A percentile compares a stretch with the other conserved stretches of the same genome.
Evolutionary conservation across 108 stramenopile genomes (phyloP).

Genomic region (Mediolabrus comicus): DNA sequence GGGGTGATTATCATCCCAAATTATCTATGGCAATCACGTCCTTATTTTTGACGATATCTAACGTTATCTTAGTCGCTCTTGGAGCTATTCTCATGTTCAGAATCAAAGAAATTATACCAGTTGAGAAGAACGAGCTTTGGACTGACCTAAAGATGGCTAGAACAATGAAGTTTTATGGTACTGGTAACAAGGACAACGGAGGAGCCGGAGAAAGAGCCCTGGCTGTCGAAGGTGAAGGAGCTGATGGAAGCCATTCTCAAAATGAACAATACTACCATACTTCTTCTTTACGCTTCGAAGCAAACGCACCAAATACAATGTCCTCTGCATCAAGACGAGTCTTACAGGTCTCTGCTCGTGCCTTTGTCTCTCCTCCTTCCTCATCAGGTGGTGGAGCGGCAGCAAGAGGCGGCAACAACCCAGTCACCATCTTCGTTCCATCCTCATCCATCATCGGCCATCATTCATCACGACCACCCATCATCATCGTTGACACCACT

Average conservation of each 20-base stretch:
- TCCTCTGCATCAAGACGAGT: conserved; percentile 2
- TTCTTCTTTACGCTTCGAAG: no score
- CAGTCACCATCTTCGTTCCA: conserved; percentile 65
- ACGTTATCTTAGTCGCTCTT: conserved; percentile 14
- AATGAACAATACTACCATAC: no score
- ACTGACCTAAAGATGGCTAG: conserved; percentile 26
- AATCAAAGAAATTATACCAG: conserved; percentile 32
- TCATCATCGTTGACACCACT: conserved; percentile 1
- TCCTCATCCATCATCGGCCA: not conserved
- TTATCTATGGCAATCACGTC: no score
- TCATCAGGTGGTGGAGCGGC: not conserved
- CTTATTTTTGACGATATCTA: conserved; percentile 17
- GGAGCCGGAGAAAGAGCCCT: no score
- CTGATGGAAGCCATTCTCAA: no score
- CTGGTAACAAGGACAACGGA: no score
- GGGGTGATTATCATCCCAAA: no score
- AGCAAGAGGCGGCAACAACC: conserved; percentile 33
- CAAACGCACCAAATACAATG: not conserved
- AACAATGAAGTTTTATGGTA: no score
- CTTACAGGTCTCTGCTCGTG: conserved; percentile 24
- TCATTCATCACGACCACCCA: no score
- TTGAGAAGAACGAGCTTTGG: conserved; percentile 38
- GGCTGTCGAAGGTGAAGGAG: no score
- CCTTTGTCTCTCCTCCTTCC: conserved; percentile 26
- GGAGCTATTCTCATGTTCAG: conserved; percentile 27